Conservation (phyloP, 805 yeast species). For the Saccharomycopsis capsularis region DNA sequence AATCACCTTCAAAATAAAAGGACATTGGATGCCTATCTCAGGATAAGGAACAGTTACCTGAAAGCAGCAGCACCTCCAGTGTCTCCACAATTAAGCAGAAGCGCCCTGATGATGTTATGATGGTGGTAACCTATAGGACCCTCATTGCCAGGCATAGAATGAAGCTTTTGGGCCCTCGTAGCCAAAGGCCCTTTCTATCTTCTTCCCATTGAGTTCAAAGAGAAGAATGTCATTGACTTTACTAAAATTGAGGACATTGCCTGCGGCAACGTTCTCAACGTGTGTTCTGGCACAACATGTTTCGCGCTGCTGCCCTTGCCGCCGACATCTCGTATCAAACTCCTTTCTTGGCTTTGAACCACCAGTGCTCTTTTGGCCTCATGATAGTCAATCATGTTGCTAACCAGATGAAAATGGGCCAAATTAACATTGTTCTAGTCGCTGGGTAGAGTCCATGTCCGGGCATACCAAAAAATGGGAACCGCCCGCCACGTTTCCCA, state of each 20-base stretch:
- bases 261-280: constrained; percentile 86
- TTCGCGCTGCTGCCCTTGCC: constrained; percentile 83
- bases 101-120: constrained; percentile 82
- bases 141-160: constrained; percentile 87
- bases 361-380: constrained; percentile 93
- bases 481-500: constrained; percentile 62
- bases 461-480: constrained; percentile 76
- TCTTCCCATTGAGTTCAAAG: constrained; percentile 56
- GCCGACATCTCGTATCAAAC: constrained; percentile 82
- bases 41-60: too few relatives aligned
- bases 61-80: too few relatives aligned
- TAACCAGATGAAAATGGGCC: constrained; percentile 78
- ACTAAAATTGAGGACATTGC: constrained; percentile 73
- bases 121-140: constrained; percentile 85
- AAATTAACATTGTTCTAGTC: constrained; percentile 86
- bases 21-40: too few relatives aligned
- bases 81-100: constrained; percentile 34
- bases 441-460: constrained; percentile 81
- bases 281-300: constrained; percentile 95
- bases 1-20: too few relatives aligned
- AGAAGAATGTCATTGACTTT: constrained; percentile 43
- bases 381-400: constrained; percentile 89
- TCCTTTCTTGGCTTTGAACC: constrained; percentile 77
- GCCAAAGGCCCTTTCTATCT: constrained; percentile 71
- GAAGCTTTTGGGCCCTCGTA: constrained; percentile 73